These are phyloP conservation scores for Tolypocladium tropicale DNA, from an alignment of 2,329 filamentous ascomycete genomes.

Conservation along the genomic window DNA sequence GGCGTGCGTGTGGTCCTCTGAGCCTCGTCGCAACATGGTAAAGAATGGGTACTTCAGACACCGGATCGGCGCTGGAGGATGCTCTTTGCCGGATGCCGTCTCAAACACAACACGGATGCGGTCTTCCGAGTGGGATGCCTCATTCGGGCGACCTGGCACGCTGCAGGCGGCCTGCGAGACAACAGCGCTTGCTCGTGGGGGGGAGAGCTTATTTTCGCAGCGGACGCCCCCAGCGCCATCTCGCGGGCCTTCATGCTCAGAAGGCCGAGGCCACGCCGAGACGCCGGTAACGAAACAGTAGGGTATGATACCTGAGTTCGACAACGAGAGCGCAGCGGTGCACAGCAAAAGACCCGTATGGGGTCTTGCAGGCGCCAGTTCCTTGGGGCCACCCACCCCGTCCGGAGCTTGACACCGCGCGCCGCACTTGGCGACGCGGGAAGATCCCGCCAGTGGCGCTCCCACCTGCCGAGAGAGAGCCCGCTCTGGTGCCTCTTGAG, in stretches of 20 bases:
- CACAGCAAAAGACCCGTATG: too few relatives aligned
- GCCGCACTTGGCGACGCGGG: not conserved
- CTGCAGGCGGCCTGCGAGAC: not conserved
- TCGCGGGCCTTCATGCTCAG: too few relatives aligned
- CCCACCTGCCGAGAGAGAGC: not conserved
- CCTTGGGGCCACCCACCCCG: not conserved
- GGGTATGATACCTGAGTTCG: too few relatives aligned
- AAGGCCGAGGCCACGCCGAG: too few relatives aligned
- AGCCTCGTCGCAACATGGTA: not conserved
- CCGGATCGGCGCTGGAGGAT: not conserved
- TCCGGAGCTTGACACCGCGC: not conserved
- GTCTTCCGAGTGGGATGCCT: not conserved
- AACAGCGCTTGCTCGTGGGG: conserved; percentile 1
- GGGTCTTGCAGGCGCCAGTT: not conserved
- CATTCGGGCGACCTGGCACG: not conserved
- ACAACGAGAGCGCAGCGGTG: too few relatives aligned
- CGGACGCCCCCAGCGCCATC: too few relatives aligned
- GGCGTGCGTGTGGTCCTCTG: not conserved
- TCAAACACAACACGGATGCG: not conserved
- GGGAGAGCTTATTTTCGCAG: not conserved
- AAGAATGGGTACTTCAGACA: not conserved
- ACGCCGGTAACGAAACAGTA: too few relatives aligned
- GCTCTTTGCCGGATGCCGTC: not conserved
- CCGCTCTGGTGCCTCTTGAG: not conserved
- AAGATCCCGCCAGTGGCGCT: not conserved